Percentiles rank a stretch among this genome's conserved stretches.
Conservation (phyloP, 2,329 filamentous ascomycete species). For the Helotiales sp. region DNA sequence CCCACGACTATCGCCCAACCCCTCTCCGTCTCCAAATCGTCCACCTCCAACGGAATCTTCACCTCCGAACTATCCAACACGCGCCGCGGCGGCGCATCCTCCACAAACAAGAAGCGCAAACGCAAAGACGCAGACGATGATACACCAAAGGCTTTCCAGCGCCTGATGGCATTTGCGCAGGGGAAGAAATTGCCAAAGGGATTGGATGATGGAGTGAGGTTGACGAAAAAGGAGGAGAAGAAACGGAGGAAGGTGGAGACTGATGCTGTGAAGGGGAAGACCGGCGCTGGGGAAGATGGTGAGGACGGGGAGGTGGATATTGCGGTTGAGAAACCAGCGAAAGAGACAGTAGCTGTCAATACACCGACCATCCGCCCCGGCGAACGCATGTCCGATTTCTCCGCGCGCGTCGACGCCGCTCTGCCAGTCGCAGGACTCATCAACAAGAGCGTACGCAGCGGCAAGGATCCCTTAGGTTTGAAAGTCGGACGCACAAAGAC, state of each 20-base stretch:
- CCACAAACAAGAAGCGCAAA: conserved; percentile 55
- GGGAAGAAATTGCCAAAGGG: conserved; percentile 66
- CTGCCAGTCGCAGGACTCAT: conserved; percentile 76
- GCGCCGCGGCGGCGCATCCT: background rate
- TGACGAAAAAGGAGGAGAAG: conserved; percentile 42
- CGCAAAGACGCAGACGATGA: conserved; percentile 65
- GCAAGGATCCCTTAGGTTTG: conserved; percentile 66
- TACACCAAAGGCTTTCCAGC: conserved; percentile 84
- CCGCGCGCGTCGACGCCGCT: conserved; percentile 80
- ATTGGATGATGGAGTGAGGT: conserved; percentile 70
- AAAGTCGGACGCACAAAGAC: conserved; percentile 78
- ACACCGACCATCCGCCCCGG: conserved; percentile 78
- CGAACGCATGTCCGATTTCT: conserved; percentile 82
- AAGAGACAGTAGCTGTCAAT: conserved; percentile 33
- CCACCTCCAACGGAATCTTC: conserved; percentile 46
- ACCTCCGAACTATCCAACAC: conserved; percentile 42
- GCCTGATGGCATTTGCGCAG: conserved; percentile 77
- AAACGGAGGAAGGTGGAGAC: conserved; percentile 29
- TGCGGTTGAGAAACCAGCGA: conserved; percentile 31
- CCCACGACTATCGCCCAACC: conserved; percentile 63
- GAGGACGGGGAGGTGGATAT: conserved; percentile 28
- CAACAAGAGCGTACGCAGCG: conserved; percentile 62
- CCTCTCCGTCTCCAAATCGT: conserved; percentile 57
- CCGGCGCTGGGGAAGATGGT: conserved; percentile 27
- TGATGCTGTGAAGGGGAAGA: conserved; percentile 29